These are phyloP conservation scores for Eucommia ulmoides DNA, from an alignment of 257 asterid genomes.

Conservation along the genomic window DNA sequence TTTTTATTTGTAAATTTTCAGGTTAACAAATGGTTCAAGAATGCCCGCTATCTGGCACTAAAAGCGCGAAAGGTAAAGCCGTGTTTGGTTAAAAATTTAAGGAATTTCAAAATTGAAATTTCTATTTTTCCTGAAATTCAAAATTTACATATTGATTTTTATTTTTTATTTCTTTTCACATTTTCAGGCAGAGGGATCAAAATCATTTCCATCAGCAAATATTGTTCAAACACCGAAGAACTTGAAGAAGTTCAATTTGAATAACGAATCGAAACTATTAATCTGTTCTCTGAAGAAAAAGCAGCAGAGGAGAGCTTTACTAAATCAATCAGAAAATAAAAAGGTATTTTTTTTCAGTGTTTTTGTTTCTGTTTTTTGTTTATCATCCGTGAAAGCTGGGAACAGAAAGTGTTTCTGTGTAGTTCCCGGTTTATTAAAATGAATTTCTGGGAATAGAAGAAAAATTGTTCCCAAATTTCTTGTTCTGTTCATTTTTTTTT, in stretches of 20 bases:
- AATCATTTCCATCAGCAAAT: constrained; percentile 14
- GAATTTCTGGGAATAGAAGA: too few relatives aligned
- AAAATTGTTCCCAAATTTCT: too few relatives aligned
- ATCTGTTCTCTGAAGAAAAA: constrained; percentile 26
- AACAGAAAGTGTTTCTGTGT: too few relatives aligned
- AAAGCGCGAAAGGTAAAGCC: constrained; percentile 74
- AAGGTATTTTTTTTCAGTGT: constrained; percentile 33
- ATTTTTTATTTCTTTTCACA: constrained; percentile 7
- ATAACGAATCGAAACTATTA: constrained; percentile 22
- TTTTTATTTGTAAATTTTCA: constrained; percentile 19
- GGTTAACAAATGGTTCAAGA: constrained; percentile 99
- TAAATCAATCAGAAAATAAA: constrained; percentile 17
- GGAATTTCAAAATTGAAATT: constrained; percentile 3
- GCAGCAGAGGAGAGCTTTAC: constrained; percentile 25
- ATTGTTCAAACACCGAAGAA: constrained; percentile 14
- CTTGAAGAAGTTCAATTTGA: constrained; percentile 14
- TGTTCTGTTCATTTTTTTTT: too few relatives aligned
- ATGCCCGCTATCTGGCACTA: constrained; percentile 88
- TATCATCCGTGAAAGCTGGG: too few relatives aligned
- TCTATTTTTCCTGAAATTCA: not conserved
- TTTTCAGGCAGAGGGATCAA: constrained; percentile 31
- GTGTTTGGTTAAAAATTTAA: constrained; percentile 6
- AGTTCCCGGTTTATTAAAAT: too few relatives aligned
- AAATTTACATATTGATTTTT: not conserved
- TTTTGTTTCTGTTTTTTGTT: too few relatives aligned